A percentile compares a stretch with the other conserved stretches of the same genome.
These are phyloP conservation scores for Melampsora americana DNA, from an alignment of 1,284 basidiomycete species.

Conservation along the genomic window DNA sequence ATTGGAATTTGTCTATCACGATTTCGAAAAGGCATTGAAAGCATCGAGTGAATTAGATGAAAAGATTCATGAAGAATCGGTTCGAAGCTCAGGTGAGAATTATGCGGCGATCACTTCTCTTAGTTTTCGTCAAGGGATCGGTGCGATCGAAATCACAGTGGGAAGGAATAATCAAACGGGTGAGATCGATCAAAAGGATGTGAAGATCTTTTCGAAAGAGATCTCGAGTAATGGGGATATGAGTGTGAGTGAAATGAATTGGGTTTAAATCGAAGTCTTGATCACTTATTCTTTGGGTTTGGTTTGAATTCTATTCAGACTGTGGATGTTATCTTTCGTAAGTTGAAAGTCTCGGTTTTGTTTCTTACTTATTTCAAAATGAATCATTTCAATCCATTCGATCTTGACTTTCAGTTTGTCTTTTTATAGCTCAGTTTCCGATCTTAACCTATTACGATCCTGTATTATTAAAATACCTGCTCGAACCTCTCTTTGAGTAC, in stretches of 20 bases:
- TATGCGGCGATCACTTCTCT: conserved; percentile 52
- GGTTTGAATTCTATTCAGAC: conserved; percentile 44
- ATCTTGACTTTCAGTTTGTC: too few species aligned
- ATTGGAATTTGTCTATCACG: conserved; percentile 51
- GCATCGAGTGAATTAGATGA: conserved; percentile 48
- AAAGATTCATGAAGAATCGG: conserved; percentile 51
- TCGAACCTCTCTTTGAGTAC: conserved; percentile 53
- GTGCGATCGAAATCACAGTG: conserved; percentile 52
- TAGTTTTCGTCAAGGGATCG: conserved; percentile 51
- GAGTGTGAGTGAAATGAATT: conserved; percentile 42
- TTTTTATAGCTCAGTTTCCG: conserved; percentile 50
- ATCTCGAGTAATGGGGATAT: conserved; percentile 54
- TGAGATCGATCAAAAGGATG: conserved; percentile 49
- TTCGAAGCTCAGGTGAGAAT: conserved; percentile 50
- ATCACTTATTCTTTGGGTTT: background rate
- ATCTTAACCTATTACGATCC: conserved; percentile 53
- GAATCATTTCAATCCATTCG: background rate
- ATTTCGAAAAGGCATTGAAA: conserved; percentile 50
- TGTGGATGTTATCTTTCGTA: conserved; percentile 53
- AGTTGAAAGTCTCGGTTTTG: conserved; percentile 35
- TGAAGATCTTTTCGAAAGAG: conserved; percentile 52
- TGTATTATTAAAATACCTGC: conserved; percentile 48
- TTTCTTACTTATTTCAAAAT: too few species aligned
- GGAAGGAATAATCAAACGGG: conserved; percentile 41
- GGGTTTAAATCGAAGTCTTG: too few species aligned